phyloP scores from a whole-genome alignment of 257 asterid species.

The Solanum bulbocastanum region DNA sequence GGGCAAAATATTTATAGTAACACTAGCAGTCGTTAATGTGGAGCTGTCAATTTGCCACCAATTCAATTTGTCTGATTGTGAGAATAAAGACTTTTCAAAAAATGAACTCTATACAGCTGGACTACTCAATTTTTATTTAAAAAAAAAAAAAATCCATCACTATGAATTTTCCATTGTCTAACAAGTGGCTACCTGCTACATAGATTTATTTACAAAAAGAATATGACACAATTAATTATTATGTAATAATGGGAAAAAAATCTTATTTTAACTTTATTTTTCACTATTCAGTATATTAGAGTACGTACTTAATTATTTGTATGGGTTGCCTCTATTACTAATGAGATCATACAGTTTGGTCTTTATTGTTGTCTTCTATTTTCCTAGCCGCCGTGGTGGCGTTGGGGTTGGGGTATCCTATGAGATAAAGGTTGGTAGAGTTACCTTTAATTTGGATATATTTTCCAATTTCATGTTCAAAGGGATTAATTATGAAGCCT shows the following conservation, averaged over 20 bases:
- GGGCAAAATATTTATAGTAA: slow-evolving; percentile 23
- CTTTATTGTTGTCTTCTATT: not conserved
- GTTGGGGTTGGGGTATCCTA: not conserved
- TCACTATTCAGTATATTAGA: not conserved
- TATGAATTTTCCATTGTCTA: not conserved
- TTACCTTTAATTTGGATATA: not conserved
- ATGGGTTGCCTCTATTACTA: not conserved
- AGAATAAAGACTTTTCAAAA: not conserved
- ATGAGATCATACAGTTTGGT: not conserved
- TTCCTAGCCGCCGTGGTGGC: not conserved
- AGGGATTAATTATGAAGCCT: not conserved
- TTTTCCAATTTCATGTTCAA: not conserved
- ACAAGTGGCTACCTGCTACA: slow-evolving; percentile 27
- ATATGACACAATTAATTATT: not conserved
- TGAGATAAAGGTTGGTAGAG: not conserved
- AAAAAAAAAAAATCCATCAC: not conserved
- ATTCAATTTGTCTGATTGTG: slow-evolving; percentile 6
- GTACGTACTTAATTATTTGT: not conserved
- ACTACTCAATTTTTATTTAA: not conserved
- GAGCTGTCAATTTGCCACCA: slow-evolving; percentile 34
- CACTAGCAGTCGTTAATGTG: slow-evolving; percentile 11
- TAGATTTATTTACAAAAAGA: not conserved
- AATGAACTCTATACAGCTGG: slow-evolving; percentile 27
- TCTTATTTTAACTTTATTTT: not conserved
- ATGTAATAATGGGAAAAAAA: not conserved